Conservation (phyloP, 306 rosid species). For the Glycyrrhiza uralensis region DNA sequence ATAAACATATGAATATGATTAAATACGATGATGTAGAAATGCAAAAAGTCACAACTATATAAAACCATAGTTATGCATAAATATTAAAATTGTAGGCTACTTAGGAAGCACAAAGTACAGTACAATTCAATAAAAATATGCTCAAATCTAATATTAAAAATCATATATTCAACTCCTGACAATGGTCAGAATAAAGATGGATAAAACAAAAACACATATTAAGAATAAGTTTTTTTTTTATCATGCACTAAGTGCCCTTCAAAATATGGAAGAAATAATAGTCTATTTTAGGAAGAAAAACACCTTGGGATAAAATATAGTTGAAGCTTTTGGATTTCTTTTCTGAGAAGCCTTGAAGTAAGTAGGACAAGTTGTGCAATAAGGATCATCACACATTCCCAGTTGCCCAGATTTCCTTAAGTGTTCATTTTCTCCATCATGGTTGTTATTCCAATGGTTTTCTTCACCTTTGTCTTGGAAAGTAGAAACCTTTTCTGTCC, state of each 20-base stretch:
- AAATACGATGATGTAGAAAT: background rate
- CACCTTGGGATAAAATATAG: constrained; percentile 59
- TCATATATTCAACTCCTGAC: background rate
- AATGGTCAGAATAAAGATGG: background rate
- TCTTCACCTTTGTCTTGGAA: constrained; percentile 20
- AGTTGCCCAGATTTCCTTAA: constrained; percentile 80
- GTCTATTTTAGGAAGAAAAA: constrained; percentile 27
- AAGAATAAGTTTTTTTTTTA: background rate
- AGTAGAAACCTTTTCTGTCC: constrained; percentile 38
- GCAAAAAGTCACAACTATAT: background rate
- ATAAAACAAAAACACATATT: background rate
- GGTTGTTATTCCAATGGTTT: constrained; percentile 40
- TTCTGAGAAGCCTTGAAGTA: constrained; percentile 46
- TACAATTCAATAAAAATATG: background rate
- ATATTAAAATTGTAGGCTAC: background rate
- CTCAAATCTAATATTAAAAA: background rate
- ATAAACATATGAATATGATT: background rate
- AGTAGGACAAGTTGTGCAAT: constrained; percentile 87
- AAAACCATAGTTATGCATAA: background rate
- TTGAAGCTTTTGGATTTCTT: constrained; percentile 36
- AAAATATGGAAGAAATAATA: background rate
- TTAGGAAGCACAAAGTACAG: background rate
- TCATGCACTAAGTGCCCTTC: background rate
- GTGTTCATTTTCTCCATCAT: constrained; percentile 54
- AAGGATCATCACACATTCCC: constrained; percentile 92